These are phyloP conservation scores for Macrolepiota dolichaula DNA, from an alignment of 768 basidiomycete genomes.

Conservation along the genomic window DNA sequence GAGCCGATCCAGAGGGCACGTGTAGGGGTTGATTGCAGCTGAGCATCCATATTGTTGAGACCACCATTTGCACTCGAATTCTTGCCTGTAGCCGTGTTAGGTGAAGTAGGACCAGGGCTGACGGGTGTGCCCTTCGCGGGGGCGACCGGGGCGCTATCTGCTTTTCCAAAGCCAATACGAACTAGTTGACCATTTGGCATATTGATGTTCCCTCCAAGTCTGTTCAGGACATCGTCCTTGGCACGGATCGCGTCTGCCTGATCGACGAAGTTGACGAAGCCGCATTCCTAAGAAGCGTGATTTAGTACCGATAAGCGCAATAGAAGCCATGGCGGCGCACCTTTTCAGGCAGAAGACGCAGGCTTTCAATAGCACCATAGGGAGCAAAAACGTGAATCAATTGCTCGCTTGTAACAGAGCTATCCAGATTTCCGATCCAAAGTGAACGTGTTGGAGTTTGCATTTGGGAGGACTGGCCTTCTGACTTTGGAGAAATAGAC, in stretches of 20 bases:
- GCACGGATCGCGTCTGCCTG: slow-evolving; percentile 95
- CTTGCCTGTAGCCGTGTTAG: slow-evolving; percentile 48
- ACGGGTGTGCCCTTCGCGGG: slow-evolving; percentile 75
- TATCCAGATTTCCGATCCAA: slow-evolving; percentile 98
- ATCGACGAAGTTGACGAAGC: slow-evolving; percentile 98
- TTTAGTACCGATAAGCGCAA: not conserved
- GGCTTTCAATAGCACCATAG: slow-evolving; percentile 95
- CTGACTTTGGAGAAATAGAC: slow-evolving; percentile 81
- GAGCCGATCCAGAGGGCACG: slow-evolving; percentile 97
- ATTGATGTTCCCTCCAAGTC: slow-evolving; percentile 90
- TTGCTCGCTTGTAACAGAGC: slow-evolving; percentile 90
- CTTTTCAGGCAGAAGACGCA: slow-evolving; percentile 96
- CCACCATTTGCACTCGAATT: slow-evolving; percentile 43
- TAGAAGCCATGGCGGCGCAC: slow-evolving; percentile 34
- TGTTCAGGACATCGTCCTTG: slow-evolving; percentile 95
- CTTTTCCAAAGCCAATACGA: slow-evolving; percentile 97
- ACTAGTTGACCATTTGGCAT: slow-evolving; percentile 96
- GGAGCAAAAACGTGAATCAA: slow-evolving; percentile 94
- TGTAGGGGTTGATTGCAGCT: slow-evolving; percentile 88
- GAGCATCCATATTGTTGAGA: slow-evolving; percentile 74
- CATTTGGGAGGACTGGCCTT: slow-evolving; percentile 65
- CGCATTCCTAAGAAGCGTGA: slow-evolving; percentile 76
- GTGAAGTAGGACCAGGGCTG: slow-evolving; percentile 63
- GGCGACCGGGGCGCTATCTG: slow-evolving; percentile 91
- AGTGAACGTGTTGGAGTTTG: slow-evolving; percentile 94